Evolutionary conservation across 306 rosid species (phyloP), one percentile per base, ranked within the genome.

Genomic region (Rosa chinensis): DNA sequence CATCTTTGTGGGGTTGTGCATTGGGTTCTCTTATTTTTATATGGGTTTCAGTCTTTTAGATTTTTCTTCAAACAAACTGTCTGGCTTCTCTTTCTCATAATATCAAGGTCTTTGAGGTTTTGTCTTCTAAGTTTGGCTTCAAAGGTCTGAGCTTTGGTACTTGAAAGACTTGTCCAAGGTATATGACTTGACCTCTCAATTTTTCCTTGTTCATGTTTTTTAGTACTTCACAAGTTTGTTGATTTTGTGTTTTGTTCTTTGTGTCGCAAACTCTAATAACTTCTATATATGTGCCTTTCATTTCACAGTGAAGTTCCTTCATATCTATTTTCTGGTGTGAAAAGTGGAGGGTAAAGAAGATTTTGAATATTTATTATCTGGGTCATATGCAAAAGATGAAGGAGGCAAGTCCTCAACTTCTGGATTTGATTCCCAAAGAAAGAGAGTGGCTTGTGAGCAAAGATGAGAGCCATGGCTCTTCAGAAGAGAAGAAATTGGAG

Each of bases 401-500:
- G 32, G 93, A 76, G 61, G 76, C 25, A 16, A 78, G 88, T 69
- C 98, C 94, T 47, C 91, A 69, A 78, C 84, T 91, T 70, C 72
- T 93, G 21, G 94, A 91, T 82, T 91, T 93, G 85, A 91, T 93
- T 66, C 72, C 97, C 42, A 85, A 82, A 52, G 82, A 85, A 69
- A 83, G 85, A 44, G 90, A 85, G 75, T 89, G 94, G 95, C 71
- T 77, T 16, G n/a, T 56, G 84, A 86, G n/a, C 70, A 82, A 77
- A 66, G 76, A 64, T 64, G 82, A 73, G 55, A 84, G 81, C 80
- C 74, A 70, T 43, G 81, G 82, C 58, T 77, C 50, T 75, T 88
- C 87, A 25, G 97, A 92, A 68, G 98, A 94, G 81, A 87, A 77
- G 49, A 87, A 85, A 50, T 75, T 95, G 25, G 98, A 95, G 89